phyloP scores from a whole-genome alignment of 2,329 filamentous ascomycete genomes.

The Calonectria pteridis region DNA sequence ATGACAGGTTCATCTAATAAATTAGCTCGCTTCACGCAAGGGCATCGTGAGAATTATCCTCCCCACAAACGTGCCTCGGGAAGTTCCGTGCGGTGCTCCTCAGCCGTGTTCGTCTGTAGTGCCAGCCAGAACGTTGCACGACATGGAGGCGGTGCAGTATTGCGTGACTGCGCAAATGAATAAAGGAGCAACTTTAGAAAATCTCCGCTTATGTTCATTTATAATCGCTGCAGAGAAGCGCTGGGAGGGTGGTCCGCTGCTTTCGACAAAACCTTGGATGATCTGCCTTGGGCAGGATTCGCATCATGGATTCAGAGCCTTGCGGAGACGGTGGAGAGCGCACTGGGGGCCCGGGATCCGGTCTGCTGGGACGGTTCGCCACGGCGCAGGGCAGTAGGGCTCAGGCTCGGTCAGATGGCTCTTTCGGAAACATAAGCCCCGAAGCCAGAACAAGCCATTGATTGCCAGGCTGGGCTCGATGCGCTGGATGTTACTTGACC shows the following conservation, averaged over 20 bases:
- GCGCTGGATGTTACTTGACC: neutral
- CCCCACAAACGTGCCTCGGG: neutral
- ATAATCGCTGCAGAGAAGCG: neutral
- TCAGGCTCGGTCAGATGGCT: neutral
- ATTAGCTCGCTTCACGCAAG: neutral
- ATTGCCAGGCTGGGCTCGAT: neutral
- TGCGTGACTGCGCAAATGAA: neutral
- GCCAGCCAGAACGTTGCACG: too few species aligned
- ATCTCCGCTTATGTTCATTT: neutral
- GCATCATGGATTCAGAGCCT: neutral
- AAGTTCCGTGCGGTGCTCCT: neutral
- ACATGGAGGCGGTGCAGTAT: neutral
- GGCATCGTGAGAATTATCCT: neutral
- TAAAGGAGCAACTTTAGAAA: neutral
- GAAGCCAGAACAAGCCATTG: neutral
- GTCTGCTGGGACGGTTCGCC: neutral
- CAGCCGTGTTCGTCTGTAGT: too few species aligned
- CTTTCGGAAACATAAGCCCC: neutral
- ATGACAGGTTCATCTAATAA: neutral
- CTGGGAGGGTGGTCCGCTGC: neutral
- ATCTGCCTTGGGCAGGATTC: neutral
- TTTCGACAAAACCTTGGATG: neutral
- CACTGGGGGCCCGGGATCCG: neutral
- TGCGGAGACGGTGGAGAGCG: neutral
- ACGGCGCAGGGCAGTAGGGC: neutral